Conservation (phyloP, 495 filamentous ascomycete species). For the Podospora conica region DNA sequence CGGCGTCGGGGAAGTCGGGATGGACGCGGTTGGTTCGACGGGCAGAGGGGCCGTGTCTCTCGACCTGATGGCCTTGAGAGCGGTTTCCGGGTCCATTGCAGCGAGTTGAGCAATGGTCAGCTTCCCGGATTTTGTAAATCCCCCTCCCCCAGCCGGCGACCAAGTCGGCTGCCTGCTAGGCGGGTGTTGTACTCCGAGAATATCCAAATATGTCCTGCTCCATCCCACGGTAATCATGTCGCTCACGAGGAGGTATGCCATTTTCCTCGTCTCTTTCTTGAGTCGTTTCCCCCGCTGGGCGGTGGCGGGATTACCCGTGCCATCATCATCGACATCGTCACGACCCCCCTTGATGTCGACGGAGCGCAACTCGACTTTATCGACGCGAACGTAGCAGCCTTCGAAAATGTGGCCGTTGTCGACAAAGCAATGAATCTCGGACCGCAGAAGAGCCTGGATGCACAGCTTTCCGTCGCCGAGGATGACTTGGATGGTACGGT, state of each 20-base stretch:
- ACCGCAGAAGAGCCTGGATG: constrained; percentile 37
- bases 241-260: constrained; percentile 36
- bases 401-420: constrained; percentile 33
- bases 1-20: not conserved
- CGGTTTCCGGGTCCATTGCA: not conserved
- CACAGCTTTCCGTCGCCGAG: constrained; percentile 42
- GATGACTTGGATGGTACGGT: constrained; percentile 26
- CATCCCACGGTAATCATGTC: constrained; percentile 36
- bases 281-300: not conserved
- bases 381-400: constrained; percentile 38
- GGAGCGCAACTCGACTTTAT: constrained; percentile 20
- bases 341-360: constrained; percentile 5
- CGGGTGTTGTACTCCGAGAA: constrained; percentile 13
- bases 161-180: not conserved
- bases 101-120: not conserved
- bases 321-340: not conserved
- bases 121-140: too few species aligned
- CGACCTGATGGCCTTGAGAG: not conserved
- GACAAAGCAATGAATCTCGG: constrained; percentile 32
- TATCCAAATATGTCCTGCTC: constrained; percentile 29
- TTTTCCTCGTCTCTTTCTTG: constrained; percentile 9
- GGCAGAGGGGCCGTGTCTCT: not conserved
- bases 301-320: not conserved
- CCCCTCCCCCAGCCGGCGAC: not conserved
- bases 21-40: not conserved